These are phyloP conservation scores for Inonotus obliquus DNA, from an alignment of 1,284 basidiomycete species.

Conservation along the genomic window DNA sequence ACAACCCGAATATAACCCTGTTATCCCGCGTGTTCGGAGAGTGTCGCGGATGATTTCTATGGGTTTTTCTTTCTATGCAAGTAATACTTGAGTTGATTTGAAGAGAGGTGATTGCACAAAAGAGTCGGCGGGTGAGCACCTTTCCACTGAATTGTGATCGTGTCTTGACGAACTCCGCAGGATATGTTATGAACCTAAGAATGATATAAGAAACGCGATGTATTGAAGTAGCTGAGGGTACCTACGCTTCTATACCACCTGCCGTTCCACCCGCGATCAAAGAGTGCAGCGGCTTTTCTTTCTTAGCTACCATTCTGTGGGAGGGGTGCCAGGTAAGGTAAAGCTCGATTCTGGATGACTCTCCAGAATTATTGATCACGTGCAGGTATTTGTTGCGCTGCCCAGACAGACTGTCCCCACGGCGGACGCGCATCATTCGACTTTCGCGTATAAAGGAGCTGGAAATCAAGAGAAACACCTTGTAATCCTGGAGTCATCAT, in stretches of 20 bases:
- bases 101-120: not conserved
- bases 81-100: not conserved
- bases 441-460: not conserved
- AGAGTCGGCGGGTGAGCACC: conserved; percentile 32
- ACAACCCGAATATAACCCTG: conserved; percentile 83
- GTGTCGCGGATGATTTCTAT: conserved; percentile 69
- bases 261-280: conserved; percentile 90
- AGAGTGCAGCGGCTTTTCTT: conserved; percentile 77
- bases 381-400: not conserved
- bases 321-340: not conserved
- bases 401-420: not conserved
- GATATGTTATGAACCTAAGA: conserved; percentile 75
- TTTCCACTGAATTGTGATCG: conserved; percentile 77
- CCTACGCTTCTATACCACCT: conserved; percentile 88
- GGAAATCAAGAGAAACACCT: not conserved
- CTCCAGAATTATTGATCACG: no score
- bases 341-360: no score
- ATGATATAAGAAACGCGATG: conserved; percentile 33
- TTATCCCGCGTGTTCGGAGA: conserved; percentile 64
- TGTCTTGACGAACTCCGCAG: conserved; percentile 91
- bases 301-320: conserved; percentile 28
- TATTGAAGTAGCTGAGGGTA: conserved; percentile 19
- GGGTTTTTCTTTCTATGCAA: conserved; percentile 57
- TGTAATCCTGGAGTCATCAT: not conserved
- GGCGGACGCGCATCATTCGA: not conserved